phyloP scores from a whole-genome alignment of 176 grass and related monocot genomes.

The Oryza meridionalis region DNA sequence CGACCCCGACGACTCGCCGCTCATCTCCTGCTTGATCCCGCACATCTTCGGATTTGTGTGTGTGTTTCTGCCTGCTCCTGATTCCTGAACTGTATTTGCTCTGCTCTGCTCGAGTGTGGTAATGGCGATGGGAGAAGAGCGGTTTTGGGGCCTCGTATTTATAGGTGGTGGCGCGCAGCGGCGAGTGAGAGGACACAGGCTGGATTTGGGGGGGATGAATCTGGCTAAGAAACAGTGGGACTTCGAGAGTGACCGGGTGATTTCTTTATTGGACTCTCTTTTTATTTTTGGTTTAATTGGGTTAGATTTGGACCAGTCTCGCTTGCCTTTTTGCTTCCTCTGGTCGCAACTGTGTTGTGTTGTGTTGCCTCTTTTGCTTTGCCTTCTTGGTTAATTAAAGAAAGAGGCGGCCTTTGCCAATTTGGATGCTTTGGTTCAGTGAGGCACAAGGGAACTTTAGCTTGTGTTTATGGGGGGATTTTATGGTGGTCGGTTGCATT shows the following conservation, averaged over 20 bases:
- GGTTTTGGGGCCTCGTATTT: constrained; percentile 25
- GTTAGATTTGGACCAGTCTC: background rate
- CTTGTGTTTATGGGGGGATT: no score
- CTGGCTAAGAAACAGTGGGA: constrained; percentile 1
- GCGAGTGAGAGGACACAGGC: constrained; percentile 3
- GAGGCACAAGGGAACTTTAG: background rate
- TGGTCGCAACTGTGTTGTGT: background rate
- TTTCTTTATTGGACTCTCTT: background rate
- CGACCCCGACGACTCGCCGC: constrained; percentile 8
- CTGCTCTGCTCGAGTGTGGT: background rate
- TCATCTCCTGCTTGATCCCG: constrained; percentile 47
- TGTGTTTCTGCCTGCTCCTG: background rate
- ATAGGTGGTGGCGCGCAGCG: constrained; percentile 38
- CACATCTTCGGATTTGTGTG: constrained; percentile 37
- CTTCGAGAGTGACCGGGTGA: constrained; percentile 16
- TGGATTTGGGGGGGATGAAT: constrained; percentile 20
- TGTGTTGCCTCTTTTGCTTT: background rate
- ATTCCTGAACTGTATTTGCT: no score
- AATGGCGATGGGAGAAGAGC: background rate
- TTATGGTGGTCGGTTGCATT: no score
- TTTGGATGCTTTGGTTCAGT: background rate
- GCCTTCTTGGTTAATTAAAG: background rate
- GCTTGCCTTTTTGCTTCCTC: background rate
- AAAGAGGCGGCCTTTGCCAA: background rate
- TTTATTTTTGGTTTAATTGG: background rate